Base-by-base conservation (phyloP, 768 basidiomycete genomes). In the Scleroderma citrinum region DNA sequence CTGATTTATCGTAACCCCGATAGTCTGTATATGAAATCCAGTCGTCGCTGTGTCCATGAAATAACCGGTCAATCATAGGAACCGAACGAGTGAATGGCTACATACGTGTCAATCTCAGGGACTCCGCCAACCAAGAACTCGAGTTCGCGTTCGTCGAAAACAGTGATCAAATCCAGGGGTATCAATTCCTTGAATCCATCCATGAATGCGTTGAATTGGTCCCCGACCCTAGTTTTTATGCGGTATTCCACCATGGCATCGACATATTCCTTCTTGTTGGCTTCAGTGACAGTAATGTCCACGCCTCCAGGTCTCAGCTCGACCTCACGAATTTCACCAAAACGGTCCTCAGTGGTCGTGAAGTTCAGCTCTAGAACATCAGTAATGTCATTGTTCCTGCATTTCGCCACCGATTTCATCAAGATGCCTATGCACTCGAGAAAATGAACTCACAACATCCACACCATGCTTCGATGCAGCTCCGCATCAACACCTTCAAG, bases 11-110 rank as follows among this genome's bases (percentile, higher is more conserved):
- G 61, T 89, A 91, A 5, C 87, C 85, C 46, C 90, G 83, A 63
- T 94, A 94, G 61, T 94, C 92, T 17, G 92, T 95, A 68, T 89
- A 91, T 60, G 92, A 91, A 57, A 84, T 87, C 92, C 92, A 93
- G 59, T 92, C 90, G 57, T 92, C 88, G 71, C 83, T 84, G 42
- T 2, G 20, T 37, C 44, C 31, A 36, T 41, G 21, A 31, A 10
- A n/a, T n/a, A 21, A 8, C 20, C 21, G 52, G 29, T 55, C 38
- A 54, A 46, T 38, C 32, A 14, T 23, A 34, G 29, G 34, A 8
- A 31, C 37, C 17, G 17, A 26, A 6, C 36, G 19, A 38, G n/a
- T 14, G 29, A 1, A 39, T 40, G 41, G 26, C 34, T 20, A 71
- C 80, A 45, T 60, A 85, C 80, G 90, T 88, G 62, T 92, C 88